These are phyloP conservation scores for Picochlorum sp. DNA, from an alignment of 139 green algal species.

Conservation along the genomic window DNA sequence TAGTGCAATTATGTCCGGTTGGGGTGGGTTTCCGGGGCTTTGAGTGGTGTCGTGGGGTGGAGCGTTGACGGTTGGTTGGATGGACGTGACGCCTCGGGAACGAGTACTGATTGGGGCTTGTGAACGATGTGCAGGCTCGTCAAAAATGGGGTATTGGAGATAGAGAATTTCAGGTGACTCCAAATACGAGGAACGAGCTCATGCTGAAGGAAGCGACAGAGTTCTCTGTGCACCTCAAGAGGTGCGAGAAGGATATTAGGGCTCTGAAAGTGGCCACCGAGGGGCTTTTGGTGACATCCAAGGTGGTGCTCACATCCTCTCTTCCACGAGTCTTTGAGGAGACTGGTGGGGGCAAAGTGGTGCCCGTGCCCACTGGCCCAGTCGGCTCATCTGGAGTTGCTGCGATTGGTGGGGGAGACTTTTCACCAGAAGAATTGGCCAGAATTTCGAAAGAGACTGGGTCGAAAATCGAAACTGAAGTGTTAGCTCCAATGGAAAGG, in stretches of 20 bases:
- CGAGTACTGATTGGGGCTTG: no score
- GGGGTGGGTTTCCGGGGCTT: no score
- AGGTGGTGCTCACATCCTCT: constrained; percentile 49
- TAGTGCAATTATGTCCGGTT: no score
- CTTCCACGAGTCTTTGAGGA: constrained; percentile 75
- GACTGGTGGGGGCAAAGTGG: constrained; percentile 49
- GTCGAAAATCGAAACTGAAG: constrained; percentile 65
- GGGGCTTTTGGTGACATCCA: constrained; percentile 43
- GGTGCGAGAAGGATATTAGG: constrained; percentile 73
- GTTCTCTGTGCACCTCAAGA: constrained; percentile 59
- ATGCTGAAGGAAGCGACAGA: constrained; percentile 76
- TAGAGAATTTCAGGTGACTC: constrained; percentile 54
- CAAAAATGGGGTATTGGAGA: constrained; percentile 56
- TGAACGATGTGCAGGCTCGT: constrained; percentile 24
- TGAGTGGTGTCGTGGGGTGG: no score
- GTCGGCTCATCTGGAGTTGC: constrained; percentile 14
- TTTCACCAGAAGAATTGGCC: constrained; percentile 54
- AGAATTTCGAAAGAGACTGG: constrained; percentile 49
- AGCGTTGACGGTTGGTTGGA: constrained; percentile 1
- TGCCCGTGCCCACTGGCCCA: constrained; percentile 32
- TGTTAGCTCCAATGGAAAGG: constrained; percentile 64
- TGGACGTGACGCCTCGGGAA: background rate
- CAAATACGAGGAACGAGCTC: constrained; percentile 70
- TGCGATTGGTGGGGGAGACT: constrained; percentile 55
- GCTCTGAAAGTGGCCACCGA: constrained; percentile 63